Evolutionary conservation across 495 filamentous ascomycete species (phyloP).

Genomic region (Peziza echinospora): DNA sequence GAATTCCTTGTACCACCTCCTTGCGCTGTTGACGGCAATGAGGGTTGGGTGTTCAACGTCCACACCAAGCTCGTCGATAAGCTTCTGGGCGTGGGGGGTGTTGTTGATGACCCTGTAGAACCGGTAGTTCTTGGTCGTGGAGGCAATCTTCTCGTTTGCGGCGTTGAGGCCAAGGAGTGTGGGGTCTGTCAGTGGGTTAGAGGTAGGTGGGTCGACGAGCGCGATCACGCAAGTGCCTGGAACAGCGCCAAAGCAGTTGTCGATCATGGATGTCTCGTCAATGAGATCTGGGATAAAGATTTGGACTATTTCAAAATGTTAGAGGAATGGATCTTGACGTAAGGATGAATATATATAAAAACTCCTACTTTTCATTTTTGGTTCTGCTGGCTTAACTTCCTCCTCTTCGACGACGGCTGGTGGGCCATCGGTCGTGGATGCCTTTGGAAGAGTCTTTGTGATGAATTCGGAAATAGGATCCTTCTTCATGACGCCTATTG

Average conservation of each 20-base stretch:
- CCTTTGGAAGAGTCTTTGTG: no score
- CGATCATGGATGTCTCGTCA: conserved; percentile 24
- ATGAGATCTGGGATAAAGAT: conserved; percentile 9
- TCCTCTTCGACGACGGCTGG: no score
- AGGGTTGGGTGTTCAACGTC: conserved; percentile 36
- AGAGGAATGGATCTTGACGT: no score
- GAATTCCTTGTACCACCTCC: conserved; percentile 68
- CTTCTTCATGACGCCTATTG: neutral
- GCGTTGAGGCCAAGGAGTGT: conserved; percentile 31
- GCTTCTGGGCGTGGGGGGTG: conserved; percentile 33
- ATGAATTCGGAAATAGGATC: neutral
- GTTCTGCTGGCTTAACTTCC: no score
- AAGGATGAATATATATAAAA: no score
- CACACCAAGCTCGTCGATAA: conserved; percentile 43
- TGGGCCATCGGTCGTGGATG: no score
- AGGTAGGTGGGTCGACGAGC: conserved; percentile 37
- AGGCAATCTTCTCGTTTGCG: conserved; percentile 40
- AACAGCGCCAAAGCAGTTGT: conserved; percentile 47
- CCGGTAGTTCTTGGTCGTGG: conserved; percentile 7
- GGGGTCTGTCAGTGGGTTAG: conserved; percentile 30
- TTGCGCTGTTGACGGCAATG: conserved; percentile 61
- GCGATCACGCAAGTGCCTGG: conserved; percentile 72
- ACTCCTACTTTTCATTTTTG: no score
- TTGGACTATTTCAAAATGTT: conserved; percentile 6
- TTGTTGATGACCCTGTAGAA: conserved; percentile 25